Conservation (phyloP, 805 yeast genomes). For the Cephaloascus fragrans region DNA sequence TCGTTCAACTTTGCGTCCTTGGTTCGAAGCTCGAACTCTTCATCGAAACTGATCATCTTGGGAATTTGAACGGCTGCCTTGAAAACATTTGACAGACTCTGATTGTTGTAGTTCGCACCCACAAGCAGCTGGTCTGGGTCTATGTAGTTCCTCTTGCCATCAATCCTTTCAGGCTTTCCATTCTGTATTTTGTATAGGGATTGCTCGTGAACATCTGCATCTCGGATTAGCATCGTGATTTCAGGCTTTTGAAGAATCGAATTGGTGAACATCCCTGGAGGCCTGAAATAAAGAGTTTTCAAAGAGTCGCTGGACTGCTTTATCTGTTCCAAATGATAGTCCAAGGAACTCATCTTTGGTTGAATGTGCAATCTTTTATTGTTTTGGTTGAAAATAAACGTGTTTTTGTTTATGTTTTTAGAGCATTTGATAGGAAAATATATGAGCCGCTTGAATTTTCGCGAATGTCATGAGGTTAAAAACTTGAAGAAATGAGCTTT, state of each 20-base stretch:
- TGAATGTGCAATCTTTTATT: too few relatives aligned
- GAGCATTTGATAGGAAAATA: too few relatives aligned
- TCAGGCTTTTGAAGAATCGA: constrained; percentile 43
- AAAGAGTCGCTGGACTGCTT: constrained; percentile 31
- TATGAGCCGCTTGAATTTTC: too few relatives aligned
- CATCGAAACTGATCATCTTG: neutral
- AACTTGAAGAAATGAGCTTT: too few relatives aligned
- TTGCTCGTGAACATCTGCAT: constrained; percentile 44
- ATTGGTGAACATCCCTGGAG: constrained; percentile 58
- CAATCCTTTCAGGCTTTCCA: constrained; percentile 35
- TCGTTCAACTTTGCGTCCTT: constrained; percentile 8
- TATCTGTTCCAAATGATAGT: constrained; percentile 18
- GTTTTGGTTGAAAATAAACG: too few relatives aligned
- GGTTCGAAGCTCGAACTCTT: neutral
- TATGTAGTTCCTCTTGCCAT: constrained; percentile 31
- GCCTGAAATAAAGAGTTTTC: constrained; percentile 33
- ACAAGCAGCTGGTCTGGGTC: neutral
- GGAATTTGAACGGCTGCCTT: neutral
- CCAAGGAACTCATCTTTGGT: constrained; percentile 10
- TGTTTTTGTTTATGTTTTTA: too few relatives aligned
- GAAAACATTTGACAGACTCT: too few relatives aligned
- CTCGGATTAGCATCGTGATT: constrained; percentile 49
- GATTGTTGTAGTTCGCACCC: neutral
- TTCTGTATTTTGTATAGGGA: constrained; percentile 35
- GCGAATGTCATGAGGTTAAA: too few relatives aligned